Evolutionary conservation across 805 yeast genomes (phyloP), one percentile per base, ranked within the genome.

Genomic region (Cyberlindnera samutprakarnensis): DNA sequence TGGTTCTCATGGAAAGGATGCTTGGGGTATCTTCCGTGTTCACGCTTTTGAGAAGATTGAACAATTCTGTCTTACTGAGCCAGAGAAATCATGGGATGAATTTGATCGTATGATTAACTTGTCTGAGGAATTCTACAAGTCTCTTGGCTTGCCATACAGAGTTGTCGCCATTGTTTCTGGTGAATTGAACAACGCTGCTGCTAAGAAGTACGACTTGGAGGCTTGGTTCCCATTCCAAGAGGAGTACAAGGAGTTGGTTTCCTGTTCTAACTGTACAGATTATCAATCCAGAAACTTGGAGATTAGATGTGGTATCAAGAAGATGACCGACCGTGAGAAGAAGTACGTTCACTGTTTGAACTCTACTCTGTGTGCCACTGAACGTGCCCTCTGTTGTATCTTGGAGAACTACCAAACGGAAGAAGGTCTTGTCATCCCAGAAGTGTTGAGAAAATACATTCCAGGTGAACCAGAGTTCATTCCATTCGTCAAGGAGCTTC

Each of bases 151-250:
- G 52, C 98, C 98, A 42, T 92, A 90, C 72, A 77, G 97, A 61
- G 92, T 92, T 37, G 98, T 92, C 43, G 95, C 95, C 50, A 92
- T 92, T 61, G 98, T 92, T 42, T 86, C 96, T 39, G 98, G 97
- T 52, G 98, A 90, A 69, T 77, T 92, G 59, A 92, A 92, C 73
- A 92, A 92, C 52, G 96, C 98, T 33, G 98, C 98, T 42, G 97
- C 98, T 46, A 92, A 92, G 72, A 92, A 92, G 64, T 92, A 81
- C 68, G 98, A 92, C 68, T 74, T 92, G 57, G 98, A 92, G 71
- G 98, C 98, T 31, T 92, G 98, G 98, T 92, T 92, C 94, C 98
- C 98, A 57, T 92, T 72, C 84, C 98, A 92, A 72, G 74, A 87
- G 61, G 98, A 92, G 66, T 92, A 84, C 70, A 92, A 92, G 68